A percentile compares a stretch with the other conserved stretches of the same genome.
Conservation (phyloP, 2,329 filamentous ascomycete genomes). For the Thelonectria blattea region DNA sequence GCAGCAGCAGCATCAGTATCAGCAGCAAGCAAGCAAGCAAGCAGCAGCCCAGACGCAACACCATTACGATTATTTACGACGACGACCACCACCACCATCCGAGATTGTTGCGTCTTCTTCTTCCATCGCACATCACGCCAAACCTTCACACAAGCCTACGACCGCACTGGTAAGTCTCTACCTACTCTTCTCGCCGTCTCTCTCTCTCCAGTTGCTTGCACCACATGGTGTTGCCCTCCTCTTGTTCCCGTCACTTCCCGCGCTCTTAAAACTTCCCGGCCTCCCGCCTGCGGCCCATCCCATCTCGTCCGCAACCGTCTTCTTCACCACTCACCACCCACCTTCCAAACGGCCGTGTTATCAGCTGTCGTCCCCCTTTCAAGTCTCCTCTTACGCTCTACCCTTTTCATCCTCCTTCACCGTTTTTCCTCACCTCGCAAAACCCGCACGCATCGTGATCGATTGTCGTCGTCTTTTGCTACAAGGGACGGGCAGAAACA, state of each 20-base stretch:
- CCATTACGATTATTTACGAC: conserved; percentile 12
- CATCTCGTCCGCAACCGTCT: conserved; percentile 27
- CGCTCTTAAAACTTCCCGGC: conserved; percentile 32
- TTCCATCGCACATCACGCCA: conserved; percentile 13
- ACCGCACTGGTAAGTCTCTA: conserved; percentile 11
- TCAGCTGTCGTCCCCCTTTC: conserved; percentile 9
- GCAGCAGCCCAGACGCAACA: conserved; percentile 1
- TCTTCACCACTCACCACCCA: conserved; percentile 5
- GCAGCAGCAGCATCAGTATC: conserved; percentile 15
- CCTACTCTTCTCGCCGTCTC: conserved; percentile 1
- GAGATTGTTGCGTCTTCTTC: conserved; percentile 7
- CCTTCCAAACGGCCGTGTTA: conserved; percentile 13
- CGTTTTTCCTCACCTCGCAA: background rate
- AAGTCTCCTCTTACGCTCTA: conserved; percentile 2
- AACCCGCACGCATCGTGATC: conserved; percentile 5
- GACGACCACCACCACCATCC: conserved; percentile 3
- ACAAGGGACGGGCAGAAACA: conserved; percentile 19
- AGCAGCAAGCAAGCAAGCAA: background rate
- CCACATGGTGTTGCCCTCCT: conserved; percentile 25
- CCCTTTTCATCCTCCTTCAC: conserved; percentile 1
- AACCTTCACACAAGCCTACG: background rate
- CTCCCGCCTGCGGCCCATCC: conserved; percentile 30
- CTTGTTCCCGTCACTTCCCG: conserved; percentile 37
- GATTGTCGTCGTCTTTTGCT: conserved; percentile 2
- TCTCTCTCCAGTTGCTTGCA: conserved; percentile 14